Base-by-base conservation (phyloP, 352 stramenopile genomes). In the Phytophthora megakarya region DNA sequence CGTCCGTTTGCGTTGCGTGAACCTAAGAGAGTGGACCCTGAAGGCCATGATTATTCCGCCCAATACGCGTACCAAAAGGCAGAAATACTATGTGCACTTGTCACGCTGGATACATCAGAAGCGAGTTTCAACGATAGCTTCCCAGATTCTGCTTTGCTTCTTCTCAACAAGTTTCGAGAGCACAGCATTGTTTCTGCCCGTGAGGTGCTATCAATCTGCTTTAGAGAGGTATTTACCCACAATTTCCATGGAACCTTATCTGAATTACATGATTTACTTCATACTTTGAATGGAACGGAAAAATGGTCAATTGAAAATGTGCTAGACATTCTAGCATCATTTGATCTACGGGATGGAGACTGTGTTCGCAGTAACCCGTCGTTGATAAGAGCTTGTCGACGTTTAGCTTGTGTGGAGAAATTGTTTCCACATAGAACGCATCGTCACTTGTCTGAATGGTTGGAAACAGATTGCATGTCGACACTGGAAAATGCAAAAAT, bases 1-100 rank as follows among this genome's bases (percentile, higher is more conserved):
- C 50, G 33, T 5, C 68, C 65, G 3, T 65, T 69, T 33, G 32
- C 58, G 3, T 39, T 73, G 16, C 51, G 11, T 16, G 59, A 45
- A 21, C 51, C 65, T n/a, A 22, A 11, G 3, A 53, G 16, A 11
- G 7, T 13, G 0, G 42, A 73, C 9, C 0, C 3, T 4, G 51
- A 65, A 22, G 52, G 40, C 2, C 52, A 65, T 1, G 35, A 61
- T 22, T 73, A 73, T 12, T 58, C 65, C 0, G 8, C 5, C 7
- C 26, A 68, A 23, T 56, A 65, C 26, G 26, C 12, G 8, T 11
- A 8, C 12, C 13, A 0, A n/a, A 15, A n/a, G 28, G 40, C 5
- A 47, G 21, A 13, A 1, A 55, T 55, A 10, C 47, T 55, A 13
- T 7, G 16, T 12, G 13, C 47, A 22, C 12, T 55, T 32, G 26